Evolutionary conservation across 1,284 basidiomycete species (phyloP), one percentile per base, ranked within the genome.

Genomic region (Austroboletus olivaceoglutinosus): DNA sequence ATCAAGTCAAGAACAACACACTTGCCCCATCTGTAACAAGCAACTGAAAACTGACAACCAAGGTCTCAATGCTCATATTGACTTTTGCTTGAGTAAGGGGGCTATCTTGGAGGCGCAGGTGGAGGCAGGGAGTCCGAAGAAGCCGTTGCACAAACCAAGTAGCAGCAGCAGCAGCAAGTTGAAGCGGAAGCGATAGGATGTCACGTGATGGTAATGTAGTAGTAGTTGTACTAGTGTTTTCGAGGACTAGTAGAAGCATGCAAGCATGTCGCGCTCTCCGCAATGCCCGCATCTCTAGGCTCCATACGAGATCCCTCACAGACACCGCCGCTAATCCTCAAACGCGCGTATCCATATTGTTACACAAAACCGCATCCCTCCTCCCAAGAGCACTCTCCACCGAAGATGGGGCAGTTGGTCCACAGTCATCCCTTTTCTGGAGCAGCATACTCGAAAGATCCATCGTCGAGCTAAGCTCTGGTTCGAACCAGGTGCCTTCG

Each of bases 21-120:
- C 42, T 12, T 91, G 89, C 65, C 89, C 88, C 7, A 70, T 91
- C 18, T 91, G 88, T 60, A 63, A 70, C 21, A 81, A 77, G 62
- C 64, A 67, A 25, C 60, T 88, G 52, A 69, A 75, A 53, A 79
- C 75, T 2, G 81, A 89, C 62, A 91, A 91, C 59, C 73, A 76
- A 47, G 80, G 78, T 3, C 65, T 91, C 22, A 91, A 91, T 63
- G 73, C 79, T 25, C 88, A 91, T 58, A 74, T 91, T 45, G 89
- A 91, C 65, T 90, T 85, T 61, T 91, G 89, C 59, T 64, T 91
- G 48, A 90, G 85, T 63, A 80, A 81, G 51, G 75, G 75, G 23
- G 85, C 80, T 8, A 90, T 91, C 50, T 70, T 77, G 52, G 76
- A 85, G 59, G 88, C 87, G 0, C 85, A 86, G 44, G 72, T 63